Conservation (phyloP, 1,284 basidiomycete species). For the Lentinula novae-zelandiae region DNA sequence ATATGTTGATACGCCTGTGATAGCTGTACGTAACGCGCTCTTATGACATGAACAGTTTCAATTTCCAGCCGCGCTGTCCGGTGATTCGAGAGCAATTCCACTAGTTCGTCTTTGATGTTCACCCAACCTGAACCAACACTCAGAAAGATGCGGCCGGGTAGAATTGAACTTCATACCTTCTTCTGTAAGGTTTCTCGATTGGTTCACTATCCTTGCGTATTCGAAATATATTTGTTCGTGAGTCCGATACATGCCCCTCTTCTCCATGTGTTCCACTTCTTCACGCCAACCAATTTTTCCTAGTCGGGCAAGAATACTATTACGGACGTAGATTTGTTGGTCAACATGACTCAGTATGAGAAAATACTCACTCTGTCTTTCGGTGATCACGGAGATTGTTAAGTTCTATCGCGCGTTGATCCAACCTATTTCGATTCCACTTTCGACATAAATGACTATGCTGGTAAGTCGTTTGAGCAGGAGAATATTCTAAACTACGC, state of each 20-base stretch:
- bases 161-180: neutral
- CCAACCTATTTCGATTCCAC: neutral
- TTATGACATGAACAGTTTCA: too few relatives aligned
- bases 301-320: neutral
- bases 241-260: too few relatives aligned
- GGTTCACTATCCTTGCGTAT: neutral
- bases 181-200: neutral
- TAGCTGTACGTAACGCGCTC: too few relatives aligned
- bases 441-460: neutral
- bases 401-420: too few relatives aligned
- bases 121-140: too few relatives aligned
- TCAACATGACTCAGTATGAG: neutral
- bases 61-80: too few relatives aligned
- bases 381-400: neutral
- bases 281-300: neutral
- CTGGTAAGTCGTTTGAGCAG: neutral
- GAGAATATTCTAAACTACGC: neutral
- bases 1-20: too few relatives aligned
- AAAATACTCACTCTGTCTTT: neutral
- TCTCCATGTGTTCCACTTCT: neutral
- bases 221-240: too few relatives aligned
- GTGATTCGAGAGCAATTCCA: too few relatives aligned
- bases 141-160: too few relatives aligned
- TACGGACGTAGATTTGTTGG: neutral
- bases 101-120: too few relatives aligned